phyloP scores from a whole-genome alignment of 176 grass and related monocot species.

The Avena atlantica region DNA sequence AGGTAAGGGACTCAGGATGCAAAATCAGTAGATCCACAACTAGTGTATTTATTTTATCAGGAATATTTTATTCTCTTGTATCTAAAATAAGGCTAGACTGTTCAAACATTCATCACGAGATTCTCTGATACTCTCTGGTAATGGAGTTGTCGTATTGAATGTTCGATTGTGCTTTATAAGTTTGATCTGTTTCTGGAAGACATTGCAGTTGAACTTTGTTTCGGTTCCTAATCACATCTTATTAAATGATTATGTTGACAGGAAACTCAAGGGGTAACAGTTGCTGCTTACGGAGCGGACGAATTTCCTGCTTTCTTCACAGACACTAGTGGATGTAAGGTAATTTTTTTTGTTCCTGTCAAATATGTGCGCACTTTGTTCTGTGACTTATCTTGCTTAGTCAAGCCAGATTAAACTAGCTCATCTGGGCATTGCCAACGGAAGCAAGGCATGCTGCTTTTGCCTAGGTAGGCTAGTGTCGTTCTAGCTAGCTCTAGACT shows the following conservation, averaged over 20 bases:
- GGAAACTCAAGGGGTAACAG: constrained; percentile 95
- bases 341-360: constrained; percentile 45
- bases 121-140: constrained; percentile 3
- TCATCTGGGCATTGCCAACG: too few species aligned
- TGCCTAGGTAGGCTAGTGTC: too few species aligned
- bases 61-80: neutral
- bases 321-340: constrained; percentile 81
- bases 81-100: neutral
- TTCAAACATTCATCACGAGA: constrained; percentile 11
- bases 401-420: too few species aligned
- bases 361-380: too few species aligned
- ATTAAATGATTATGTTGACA: constrained; percentile 30
- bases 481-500: too few species aligned
- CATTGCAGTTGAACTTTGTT: neutral
- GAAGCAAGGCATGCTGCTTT: too few species aligned
- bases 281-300: constrained; percentile 79
- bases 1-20: neutral
- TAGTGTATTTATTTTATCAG: neutral
- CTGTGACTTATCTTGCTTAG: too few species aligned
- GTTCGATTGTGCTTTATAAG: neutral
- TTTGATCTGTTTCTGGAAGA: neutral
- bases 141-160: neutral
- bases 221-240: constrained; percentile 6
- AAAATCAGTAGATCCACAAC: neutral
- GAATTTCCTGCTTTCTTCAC: constrained; percentile 97